A percentile compares a stretch with the other conserved stretches of the same genome.
phyloP scores from a whole-genome alignment of 2,329 filamentous ascomycete genomes.

The Rhexocercosporidium sp. region DNA sequence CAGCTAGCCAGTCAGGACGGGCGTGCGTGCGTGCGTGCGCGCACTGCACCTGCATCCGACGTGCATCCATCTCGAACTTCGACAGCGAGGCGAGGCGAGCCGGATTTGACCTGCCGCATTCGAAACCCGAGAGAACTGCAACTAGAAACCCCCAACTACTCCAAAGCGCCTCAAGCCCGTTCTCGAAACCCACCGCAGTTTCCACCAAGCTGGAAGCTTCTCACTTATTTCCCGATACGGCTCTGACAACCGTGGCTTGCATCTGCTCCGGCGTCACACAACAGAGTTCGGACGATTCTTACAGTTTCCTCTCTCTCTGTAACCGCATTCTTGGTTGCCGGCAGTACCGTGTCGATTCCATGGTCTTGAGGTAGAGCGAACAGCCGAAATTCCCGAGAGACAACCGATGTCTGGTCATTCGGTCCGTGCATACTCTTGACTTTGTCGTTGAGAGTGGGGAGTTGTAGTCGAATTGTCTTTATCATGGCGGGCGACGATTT shows the following conservation, averaged over 20 bases:
- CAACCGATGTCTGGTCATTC: neutral
- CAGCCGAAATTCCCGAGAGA: constrained; percentile 3
- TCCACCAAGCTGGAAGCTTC: neutral
- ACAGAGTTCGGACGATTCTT: neutral
- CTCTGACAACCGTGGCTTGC: neutral
- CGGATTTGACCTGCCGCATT: neutral
- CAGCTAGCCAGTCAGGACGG: too few relatives aligned
- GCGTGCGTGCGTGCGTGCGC: neutral
- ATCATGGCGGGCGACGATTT: neutral
- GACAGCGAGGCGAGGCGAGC: neutral
- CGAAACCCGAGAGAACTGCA: neutral
- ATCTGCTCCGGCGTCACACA: neutral
- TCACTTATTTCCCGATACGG: neutral
- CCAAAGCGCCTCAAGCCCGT: neutral
- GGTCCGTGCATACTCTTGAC: neutral
- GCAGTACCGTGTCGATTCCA: neutral
- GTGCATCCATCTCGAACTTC: neutral
- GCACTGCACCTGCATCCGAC: neutral
- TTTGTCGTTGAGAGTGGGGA: neutral
- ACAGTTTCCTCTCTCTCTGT: neutral
- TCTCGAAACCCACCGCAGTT: neutral
- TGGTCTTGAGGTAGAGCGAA: neutral
- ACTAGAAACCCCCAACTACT: too few relatives aligned
- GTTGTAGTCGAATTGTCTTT: neutral
- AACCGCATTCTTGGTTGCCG: neutral